phyloP scores from a whole-genome alignment of 345 rosid species.

The Syzygium aromaticum region DNA sequence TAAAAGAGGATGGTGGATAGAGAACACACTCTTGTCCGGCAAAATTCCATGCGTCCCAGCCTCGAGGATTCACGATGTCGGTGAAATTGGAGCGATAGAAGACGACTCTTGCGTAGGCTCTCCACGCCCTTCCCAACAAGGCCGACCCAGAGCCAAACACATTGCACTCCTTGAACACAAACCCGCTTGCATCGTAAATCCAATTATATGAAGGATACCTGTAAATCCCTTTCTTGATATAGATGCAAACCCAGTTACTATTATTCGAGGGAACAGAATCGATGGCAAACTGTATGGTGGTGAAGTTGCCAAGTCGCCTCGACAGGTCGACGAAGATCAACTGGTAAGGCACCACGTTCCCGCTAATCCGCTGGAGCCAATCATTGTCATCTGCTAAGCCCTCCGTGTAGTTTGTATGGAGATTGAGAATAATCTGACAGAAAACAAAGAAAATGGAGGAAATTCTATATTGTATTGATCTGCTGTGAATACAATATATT shows the following conservation, averaged over 20 bases:
- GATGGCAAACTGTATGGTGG: slow-evolving; percentile 56
- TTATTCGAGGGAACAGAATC: slow-evolving; percentile 45
- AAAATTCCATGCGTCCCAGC: slow-evolving; percentile 46
- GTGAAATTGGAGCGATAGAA: slow-evolving; percentile 24
- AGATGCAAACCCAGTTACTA: slow-evolving; percentile 43
- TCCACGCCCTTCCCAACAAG: slow-evolving; percentile 54
- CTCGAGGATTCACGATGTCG: slow-evolving; percentile 21
- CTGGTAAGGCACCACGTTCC: not conserved
- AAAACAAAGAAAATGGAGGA: too few relatives aligned
- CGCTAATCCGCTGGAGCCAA: not conserved
- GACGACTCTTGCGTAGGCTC: too few relatives aligned
- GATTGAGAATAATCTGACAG: not conserved
- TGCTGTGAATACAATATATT: too few relatives aligned
- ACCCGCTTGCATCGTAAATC: slow-evolving; percentile 35
- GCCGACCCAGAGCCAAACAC: slow-evolving; percentile 30
- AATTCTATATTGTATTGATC: too few relatives aligned
- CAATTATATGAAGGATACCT: slow-evolving; percentile 18
- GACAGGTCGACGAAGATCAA: slow-evolving; percentile 32
- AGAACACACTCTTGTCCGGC: slow-evolving; percentile 30
- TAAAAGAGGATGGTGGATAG: not conserved
- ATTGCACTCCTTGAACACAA: slow-evolving; percentile 46
- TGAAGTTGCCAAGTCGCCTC: slow-evolving; percentile 33
- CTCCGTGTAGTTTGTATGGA: not conserved
- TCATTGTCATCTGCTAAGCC: not conserved
- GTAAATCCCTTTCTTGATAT: slow-evolving; percentile 43